A percentile compares a stretch with the other conserved stretches of the same genome.
These are phyloP conservation scores for Botrytis fragariae DNA, from an alignment of 2,329 filamentous ascomycete species.

Conservation along the genomic window DNA sequence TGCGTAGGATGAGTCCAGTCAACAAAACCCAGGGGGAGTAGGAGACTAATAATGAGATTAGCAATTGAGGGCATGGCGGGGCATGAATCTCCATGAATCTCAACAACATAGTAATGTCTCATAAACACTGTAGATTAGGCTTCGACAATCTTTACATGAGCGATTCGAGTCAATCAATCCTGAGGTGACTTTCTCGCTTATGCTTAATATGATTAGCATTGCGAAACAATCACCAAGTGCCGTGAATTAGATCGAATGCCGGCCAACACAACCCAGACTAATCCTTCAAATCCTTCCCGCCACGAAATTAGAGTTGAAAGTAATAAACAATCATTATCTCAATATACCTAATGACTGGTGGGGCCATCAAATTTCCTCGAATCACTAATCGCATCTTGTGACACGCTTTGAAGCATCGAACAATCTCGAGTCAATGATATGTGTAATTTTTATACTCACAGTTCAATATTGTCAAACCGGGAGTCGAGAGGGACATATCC, in stretches of 20 bases:
- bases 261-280: neutral
- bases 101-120: neutral
- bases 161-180: neutral
- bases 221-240: neutral
- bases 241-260: conserved; percentile 1
- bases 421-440: neutral
- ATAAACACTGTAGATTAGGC: neutral
- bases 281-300: neutral
- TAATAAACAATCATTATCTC: neutral
- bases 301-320: neutral
- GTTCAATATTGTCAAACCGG: neutral
- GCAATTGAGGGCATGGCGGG: neutral
- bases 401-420: neutral
- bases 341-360: neutral
- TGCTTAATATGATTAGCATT: neutral
- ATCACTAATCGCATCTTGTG: neutral
- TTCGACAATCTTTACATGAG: neutral
- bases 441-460: neutral
- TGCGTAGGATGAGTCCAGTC: neutral
- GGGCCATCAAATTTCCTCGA: neutral
- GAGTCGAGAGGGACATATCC: neutral
- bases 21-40: neutral
- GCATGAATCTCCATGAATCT: neutral
- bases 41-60: neutral
- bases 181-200: neutral